Evolutionary conservation across 257 asterid genomes (phyloP), one percentile per base, ranked within the genome.

Genomic region (Craterostigma plantagineum): DNA sequence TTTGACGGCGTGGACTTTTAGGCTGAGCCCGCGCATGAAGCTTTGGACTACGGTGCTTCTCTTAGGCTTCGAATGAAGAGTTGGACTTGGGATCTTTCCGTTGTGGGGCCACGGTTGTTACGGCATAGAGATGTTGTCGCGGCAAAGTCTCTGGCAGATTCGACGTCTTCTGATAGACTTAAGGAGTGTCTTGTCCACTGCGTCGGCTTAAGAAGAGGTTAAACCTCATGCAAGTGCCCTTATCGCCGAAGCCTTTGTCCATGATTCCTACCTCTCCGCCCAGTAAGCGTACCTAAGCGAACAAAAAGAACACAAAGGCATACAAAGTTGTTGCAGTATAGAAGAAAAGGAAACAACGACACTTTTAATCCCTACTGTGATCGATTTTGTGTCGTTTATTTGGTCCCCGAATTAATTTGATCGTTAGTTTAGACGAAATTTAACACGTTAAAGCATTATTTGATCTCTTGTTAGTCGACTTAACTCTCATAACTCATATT

Each of bases 211-310:
- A 35, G 23, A 67, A 53, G 33, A 54, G 56, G 30, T 62, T 72
- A 46, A 76, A 66, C 43, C 63, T 63, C 37, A 82, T 78, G 57
- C 81, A 79, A 17, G 68, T 73, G 8, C 91, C 91, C 36, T 36
- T 64, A 50, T 73, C 73, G 4, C 80, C 73, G 16, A 51, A 30
- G 33, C 73, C 76, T 46, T 75, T 78, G 36, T 79, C 83, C 39
- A 68, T 53, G 27, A 82, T 69, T 33, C 57, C 57, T 54, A 79
- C 73, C 37, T 79, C 86, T 35, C 91, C 95, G 1, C 86, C 92
- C 83, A 79, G 70, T 38, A 82, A 48, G 13, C 78, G 71, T 14
- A 81, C 83, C 86, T 77, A 23, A 2, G 30, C 30, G 30, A 2
- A 6, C 30, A 23, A 2, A 23, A 23, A 23, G 30, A 23, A 23